Percentiles rank a stretch among this genome's conserved stretches.
These are phyloP conservation scores for Nannizziopsis barbatae DNA, from an alignment of 2,329 filamentous ascomycete genomes.

Conservation along the genomic window DNA sequence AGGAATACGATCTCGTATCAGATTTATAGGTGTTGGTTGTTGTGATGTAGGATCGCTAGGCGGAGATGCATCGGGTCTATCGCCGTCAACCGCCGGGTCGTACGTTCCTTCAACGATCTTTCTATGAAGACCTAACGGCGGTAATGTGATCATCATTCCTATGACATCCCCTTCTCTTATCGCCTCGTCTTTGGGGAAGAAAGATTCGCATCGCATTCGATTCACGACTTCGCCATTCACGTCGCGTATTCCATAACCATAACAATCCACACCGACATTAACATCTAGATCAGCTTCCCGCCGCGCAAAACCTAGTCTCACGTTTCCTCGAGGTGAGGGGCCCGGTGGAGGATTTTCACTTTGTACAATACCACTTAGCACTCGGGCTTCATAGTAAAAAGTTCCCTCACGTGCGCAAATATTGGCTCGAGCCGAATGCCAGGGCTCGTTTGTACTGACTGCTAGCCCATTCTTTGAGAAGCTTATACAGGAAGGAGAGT, in stretches of 20 bases:
- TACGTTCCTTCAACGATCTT: constrained; percentile 81
- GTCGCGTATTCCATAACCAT: constrained; percentile 89
- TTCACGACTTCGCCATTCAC: constrained; percentile 83
- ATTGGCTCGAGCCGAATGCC: constrained; percentile 82
- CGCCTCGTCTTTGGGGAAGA: constrained; percentile 67
- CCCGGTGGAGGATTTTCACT: constrained; percentile 17
- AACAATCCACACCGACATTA: constrained; percentile 76
- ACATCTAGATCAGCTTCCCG: constrained; percentile 39
- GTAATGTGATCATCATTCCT: constrained; percentile 82
- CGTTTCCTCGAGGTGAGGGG: constrained; percentile 32
- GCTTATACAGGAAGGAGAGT: constrained; percentile 73
- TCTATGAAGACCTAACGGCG: constrained; percentile 71
- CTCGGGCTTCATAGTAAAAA: constrained; percentile 89
- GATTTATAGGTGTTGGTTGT: constrained; percentile 56
- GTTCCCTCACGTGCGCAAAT: constrained; percentile 79
- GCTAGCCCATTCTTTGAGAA: constrained; percentile 65
- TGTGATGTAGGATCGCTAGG: constrained; percentile 18
- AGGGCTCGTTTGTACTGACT: constrained; percentile 84
- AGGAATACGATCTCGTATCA: constrained; percentile 88
- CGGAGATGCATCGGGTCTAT: constrained; percentile 14
- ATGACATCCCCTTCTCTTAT: constrained; percentile 87
- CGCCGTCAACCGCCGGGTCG: constrained; percentile 66
- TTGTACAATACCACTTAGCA: constrained; percentile 54
- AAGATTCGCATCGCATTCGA: constrained; percentile 84
- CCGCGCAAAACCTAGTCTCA: constrained; percentile 39